Evolutionary conservation across 768 basidiomycete genomes (phyloP), one percentile per base, ranked within the genome.

Genomic region (Leccinum incarnatum): DNA sequence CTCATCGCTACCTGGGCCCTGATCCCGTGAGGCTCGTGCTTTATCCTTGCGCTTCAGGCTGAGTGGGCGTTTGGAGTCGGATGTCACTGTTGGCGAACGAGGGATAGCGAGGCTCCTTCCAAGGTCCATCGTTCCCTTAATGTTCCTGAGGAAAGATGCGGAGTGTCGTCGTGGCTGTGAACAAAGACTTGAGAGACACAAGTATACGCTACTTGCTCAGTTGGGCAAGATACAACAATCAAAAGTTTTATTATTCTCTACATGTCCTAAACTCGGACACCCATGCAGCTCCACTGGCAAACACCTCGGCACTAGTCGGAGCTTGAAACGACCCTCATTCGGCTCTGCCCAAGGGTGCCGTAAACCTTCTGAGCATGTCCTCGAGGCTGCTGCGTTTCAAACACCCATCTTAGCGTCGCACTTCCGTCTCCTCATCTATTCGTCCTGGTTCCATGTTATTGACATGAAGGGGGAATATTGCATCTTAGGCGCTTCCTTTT

Each of bases 401-500:
- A 65, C 69, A 57, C 59, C 59, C 53, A 37, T 52, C 50, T 51
- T 45, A 52, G 61, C 40, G 36, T 50, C 54, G 40, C 45, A 69
- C 55, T 61, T 59, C 62, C 42, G 64, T 59, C 63, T 58, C 56
- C 56, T 54, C 49, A 55, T 59, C 63, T 65, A 40, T 61, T 54
- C 47, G 51, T 56, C 58, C 57, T 60, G 63, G 58, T 58, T 69
- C 58, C 57, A 60, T 62, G 64, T 57, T 59, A 62, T 64, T 54
- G 48, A 54, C 54, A 84, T 92, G 84, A 86, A 81, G 58, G 91
- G 91, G 30, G 89, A 91, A 81, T 64, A 89, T 60, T 92, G 88
- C 72, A 81, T 93, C 47, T 84, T 86, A 56, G 73, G 83, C 62
- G 89, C 86, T 53, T 83, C 90, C 51, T 65, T 91, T 57, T 77